These are phyloP conservation scores for Mucor irregularis DNA, from an alignment of 371 early-diverging fungal genomes.

Conservation along the genomic window DNA sequence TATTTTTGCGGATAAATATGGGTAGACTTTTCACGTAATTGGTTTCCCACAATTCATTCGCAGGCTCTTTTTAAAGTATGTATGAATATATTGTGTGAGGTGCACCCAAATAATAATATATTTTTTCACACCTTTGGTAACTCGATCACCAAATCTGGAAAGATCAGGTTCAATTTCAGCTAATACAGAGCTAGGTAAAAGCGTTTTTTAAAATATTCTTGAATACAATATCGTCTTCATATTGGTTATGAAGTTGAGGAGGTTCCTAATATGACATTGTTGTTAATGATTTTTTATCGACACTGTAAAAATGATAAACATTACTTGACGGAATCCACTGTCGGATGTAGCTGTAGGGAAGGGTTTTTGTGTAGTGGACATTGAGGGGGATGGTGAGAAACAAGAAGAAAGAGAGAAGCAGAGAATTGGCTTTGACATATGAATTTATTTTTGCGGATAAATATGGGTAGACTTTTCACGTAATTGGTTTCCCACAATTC, in stretches of 20 bases:
- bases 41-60: too few species aligned
- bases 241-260: slow-evolving; percentile 54
- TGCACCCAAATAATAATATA: background rate
- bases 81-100: background rate
- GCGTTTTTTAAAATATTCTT: slow-evolving; percentile 48
- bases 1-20: too few species aligned
- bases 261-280: slow-evolving; percentile 38
- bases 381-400: background rate
- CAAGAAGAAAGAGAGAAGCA: background rate
- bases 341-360: slow-evolving; percentile 33
- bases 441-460: too few species aligned
- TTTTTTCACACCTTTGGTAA: slow-evolving; percentile 28
- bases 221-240: slow-evolving; percentile 54
- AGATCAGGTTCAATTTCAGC: slow-evolving; percentile 51
- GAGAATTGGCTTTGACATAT: background rate
- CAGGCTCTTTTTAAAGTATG: too few species aligned
- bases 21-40: too few species aligned
- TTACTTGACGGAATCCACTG: slow-evolving; percentile 39
- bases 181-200: slow-evolving; percentile 44
- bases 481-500: too few species aligned
- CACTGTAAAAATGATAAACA: background rate
- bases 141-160: slow-evolving; percentile 42
- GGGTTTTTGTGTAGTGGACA: slow-evolving; percentile 3
- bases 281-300: background rate
- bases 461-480: too few species aligned